Percentiles rank a stretch among this genome's conserved stretches.
Conservation (phyloP, 257 asterid genomes). For the Solanum arcanum region DNA sequence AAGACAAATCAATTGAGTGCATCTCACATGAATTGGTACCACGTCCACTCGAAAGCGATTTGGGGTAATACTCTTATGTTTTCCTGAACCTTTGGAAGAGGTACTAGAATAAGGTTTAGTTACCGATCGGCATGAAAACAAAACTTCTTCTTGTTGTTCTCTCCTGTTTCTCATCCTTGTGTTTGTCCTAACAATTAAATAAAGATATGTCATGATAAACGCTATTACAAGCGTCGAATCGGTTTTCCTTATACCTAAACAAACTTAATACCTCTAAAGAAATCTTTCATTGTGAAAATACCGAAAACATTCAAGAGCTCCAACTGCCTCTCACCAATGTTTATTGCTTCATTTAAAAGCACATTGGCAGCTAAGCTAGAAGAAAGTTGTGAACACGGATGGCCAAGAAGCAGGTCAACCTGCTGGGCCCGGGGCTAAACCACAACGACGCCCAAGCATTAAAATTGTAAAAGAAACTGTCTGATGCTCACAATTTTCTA, state of each 20-base stretch:
- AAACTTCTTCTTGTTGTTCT: no score
- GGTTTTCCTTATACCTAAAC: neutral
- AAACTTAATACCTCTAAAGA: neutral
- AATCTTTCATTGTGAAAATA: neutral
- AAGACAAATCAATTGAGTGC: neutral
- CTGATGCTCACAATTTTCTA: no score
- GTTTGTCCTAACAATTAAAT: no score
- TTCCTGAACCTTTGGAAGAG: neutral
- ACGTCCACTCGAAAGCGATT: neutral
- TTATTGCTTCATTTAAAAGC: neutral
- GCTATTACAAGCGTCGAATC: neutral
- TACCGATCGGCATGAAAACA: no score
- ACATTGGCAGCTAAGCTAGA: neutral
- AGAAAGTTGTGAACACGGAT: neutral
- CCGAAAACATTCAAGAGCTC: neutral
- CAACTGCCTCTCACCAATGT: neutral
- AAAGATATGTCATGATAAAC: no score
- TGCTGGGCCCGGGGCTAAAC: no score
- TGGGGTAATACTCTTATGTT: neutral
- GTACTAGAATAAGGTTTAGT: no score
- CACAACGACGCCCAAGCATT: no score
- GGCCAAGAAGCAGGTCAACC: no score
- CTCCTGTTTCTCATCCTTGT: no score
- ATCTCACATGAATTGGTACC: neutral
- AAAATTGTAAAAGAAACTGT: no score